Evolutionary conservation across 140 eudicot species (phyloP).

Genomic region (Bidens hawaiensis): DNA sequence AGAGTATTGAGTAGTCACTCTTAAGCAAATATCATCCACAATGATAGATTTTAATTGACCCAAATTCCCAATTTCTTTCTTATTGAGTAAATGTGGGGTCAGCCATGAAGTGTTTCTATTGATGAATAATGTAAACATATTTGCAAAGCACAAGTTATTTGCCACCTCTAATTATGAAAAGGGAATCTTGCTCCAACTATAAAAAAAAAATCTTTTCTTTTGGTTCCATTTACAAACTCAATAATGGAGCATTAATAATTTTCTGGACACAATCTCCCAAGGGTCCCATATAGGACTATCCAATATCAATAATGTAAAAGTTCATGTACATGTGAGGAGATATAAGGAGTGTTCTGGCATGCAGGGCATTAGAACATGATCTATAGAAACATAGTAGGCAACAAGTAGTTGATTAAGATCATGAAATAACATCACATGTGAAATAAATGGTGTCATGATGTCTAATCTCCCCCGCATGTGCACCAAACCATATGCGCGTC

Average conservation of each 20-base stretch:
- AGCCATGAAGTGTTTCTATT: conserved; percentile 4
- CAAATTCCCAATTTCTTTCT: background rate
- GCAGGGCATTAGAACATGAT: conserved; percentile 16
- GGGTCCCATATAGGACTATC: conserved; percentile 27
- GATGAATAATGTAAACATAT: conserved; percentile 4
- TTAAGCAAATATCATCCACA: conserved; percentile 9
- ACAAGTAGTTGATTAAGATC: conserved; percentile 26
- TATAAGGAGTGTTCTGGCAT: conserved; percentile 6
- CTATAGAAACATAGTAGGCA: conserved; percentile 19
- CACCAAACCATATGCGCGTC: conserved; percentile 26
- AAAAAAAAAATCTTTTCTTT: too few relatives aligned
- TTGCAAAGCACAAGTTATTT: conserved; percentile 1
- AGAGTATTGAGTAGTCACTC: background rate
- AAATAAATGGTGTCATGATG: too few relatives aligned
- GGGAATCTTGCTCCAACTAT: conserved; percentile 1
- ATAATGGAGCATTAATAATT: conserved; percentile 29
- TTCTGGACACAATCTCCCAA: conserved; percentile 16
- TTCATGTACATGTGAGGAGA: conserved; percentile 11
- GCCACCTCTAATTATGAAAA: background rate
- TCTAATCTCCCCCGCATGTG: too few relatives aligned
- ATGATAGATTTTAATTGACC: background rate
- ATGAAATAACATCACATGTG: conserved; percentile 28
- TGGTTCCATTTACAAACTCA: background rate
- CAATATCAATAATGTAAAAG: conserved; percentile 7
- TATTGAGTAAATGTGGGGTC: conserved; percentile 8